Evolutionary conservation across 1,284 basidiomycete genomes (phyloP).

Genomic region (Inonotus obliquus): DNA sequence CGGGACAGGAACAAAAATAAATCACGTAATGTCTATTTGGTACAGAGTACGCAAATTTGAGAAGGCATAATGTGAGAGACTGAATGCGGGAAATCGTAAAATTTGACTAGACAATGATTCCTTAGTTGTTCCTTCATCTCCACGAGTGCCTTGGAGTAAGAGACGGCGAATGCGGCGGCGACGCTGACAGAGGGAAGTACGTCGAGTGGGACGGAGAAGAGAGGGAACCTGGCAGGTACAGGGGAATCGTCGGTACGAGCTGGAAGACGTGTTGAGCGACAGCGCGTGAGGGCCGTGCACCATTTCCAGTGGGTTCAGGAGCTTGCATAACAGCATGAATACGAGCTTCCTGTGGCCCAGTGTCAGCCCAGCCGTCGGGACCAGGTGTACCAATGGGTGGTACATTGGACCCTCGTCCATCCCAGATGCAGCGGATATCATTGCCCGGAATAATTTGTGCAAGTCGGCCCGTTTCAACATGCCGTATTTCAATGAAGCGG

Average conservation of each 20-base stretch:
- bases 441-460: constrained; percentile 84
- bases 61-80: constrained; percentile 2
- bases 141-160: constrained; percentile 32
- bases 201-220: constrained; percentile 58
- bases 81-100: not conserved
- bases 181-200: constrained; percentile 55
- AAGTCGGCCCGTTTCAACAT: constrained; percentile 80
- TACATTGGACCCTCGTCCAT: constrained; percentile 59
- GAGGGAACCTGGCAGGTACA: constrained; percentile 58
- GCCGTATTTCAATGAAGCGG: constrained; percentile 90
- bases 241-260: constrained; percentile 70
- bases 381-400: constrained; percentile 34
- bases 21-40: constrained; percentile 7
- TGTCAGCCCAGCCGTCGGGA: constrained; percentile 38
- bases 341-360: constrained; percentile 61
- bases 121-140: constrained; percentile 22
- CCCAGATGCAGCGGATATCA: constrained; percentile 86
- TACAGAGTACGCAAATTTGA: constrained; percentile 1
- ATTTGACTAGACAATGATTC: too few relatives aligned
- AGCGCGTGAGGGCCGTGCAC: constrained; percentile 33
- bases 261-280: constrained; percentile 76
- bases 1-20: not conserved
- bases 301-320: constrained; percentile 37
- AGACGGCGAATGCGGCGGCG: constrained; percentile 51
- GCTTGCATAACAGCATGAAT: constrained; percentile 74